Evolutionary conservation across 1,139 yeast species (phyloP), one percentile per base, ranked within the genome.

Genomic region (Kurtzmaniella quercitrusa): DNA sequence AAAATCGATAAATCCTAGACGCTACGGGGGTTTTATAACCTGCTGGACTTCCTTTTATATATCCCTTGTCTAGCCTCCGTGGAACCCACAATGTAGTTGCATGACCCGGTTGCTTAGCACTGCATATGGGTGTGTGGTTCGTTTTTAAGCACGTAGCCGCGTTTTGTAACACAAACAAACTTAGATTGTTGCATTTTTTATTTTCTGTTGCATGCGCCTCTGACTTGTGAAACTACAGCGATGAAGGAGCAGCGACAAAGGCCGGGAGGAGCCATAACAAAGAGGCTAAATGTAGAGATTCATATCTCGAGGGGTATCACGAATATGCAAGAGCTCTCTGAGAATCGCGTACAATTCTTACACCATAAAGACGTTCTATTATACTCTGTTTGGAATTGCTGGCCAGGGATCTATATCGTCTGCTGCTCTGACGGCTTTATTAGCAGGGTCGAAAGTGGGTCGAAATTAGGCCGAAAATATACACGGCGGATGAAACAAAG

Each of bases 101-200:
- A 16, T 31, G 36, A 31, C 36, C 36, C 36, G 17, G 18, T 31
- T 31, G 18, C 18, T n/a, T 9, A 9, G 18, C 18, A 14, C 36
- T 31, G 36, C 36, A 31, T 14, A 31, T 15, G 10, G 18, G 36
- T 5, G 31, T 31, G 36, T 31, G 36, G 36, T 31, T 31, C 36
- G 36, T 31, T 31, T 31, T 31, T 31, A 12, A 12, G 16, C 18
- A 31, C 36, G 18, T 31, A 31, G 36, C 36, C 36, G 36, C 36
- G 36, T 31, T 31, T 31, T 14, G 18, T 16, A 14, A 31, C 18
- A 31, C 36, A 31, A 31, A 31, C 36, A 31, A 31, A 31, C 36
- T 31, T 31, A 16, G 18, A 31, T 14, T 14, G 16, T 14, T 31
- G 36, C 36, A 31, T 31, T 16, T 15, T 14, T 31, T 9, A 7